phyloP scores from a whole-genome alignment of 352 stramenopile genomes.

The Phytopythium vexans region DNA sequence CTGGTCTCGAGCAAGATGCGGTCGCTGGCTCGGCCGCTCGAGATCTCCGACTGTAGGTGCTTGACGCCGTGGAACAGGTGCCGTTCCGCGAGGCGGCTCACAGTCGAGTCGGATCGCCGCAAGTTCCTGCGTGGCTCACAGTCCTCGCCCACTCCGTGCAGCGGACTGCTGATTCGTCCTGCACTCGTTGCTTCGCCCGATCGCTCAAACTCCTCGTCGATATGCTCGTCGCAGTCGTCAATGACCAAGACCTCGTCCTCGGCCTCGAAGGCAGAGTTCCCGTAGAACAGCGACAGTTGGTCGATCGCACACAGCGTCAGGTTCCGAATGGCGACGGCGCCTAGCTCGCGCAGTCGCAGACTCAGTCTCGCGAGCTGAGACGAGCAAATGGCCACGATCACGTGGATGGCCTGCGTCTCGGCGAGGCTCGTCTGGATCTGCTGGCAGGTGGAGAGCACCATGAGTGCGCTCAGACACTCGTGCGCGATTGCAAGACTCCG shows the following conservation, averaged over 20 bases:
- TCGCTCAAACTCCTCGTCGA: no score
- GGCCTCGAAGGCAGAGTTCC: constrained; percentile 16
- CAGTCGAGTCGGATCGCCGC: not conserved
- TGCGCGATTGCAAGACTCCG: constrained; percentile 30
- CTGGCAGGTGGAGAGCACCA: constrained; percentile 67
- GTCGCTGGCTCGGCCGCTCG: constrained; percentile 23
- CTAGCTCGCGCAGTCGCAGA: constrained; percentile 45
- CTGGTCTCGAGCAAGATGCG: constrained; percentile 58
- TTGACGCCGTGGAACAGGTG: constrained; percentile 58
- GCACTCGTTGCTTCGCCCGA: no score
- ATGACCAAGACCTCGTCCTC: constrained; percentile 2
- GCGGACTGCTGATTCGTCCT: not conserved
- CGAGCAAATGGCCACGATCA: constrained; percentile 56
- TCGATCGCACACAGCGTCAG: constrained; percentile 63
- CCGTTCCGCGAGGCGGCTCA: constrained; percentile 43
- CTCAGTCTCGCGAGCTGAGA: constrained; percentile 12
- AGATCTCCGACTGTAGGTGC: constrained; percentile 58
- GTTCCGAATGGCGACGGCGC: constrained; percentile 59
- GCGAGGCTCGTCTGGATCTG: constrained; percentile 48
- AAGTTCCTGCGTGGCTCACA: not conserved
- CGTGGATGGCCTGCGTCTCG: constrained; percentile 61
- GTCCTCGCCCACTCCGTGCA: not conserved
- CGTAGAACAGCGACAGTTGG: constrained; percentile 55
- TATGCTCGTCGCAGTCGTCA: no score
- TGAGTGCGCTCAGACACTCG: constrained; percentile 44